phyloP scores from a whole-genome alignment of 305 asterid genomes.

The Fraxinus dipetala region DNA sequence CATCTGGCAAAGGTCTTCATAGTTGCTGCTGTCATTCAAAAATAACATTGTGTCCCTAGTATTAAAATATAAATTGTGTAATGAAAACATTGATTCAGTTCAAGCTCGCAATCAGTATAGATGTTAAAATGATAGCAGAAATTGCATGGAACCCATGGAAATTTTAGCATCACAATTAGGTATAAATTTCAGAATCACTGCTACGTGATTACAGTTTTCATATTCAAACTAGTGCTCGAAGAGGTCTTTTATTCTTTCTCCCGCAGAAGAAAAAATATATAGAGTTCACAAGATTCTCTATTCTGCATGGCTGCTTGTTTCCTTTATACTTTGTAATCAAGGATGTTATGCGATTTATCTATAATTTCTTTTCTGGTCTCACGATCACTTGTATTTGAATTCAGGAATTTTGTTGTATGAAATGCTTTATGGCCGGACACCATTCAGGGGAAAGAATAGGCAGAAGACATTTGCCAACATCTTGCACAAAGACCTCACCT shows the following conservation, averaged over 20 bases:
- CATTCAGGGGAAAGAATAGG: slow-evolving; percentile 95
- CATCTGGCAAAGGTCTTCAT: too few species aligned
- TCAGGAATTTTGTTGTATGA: slow-evolving; percentile 89
- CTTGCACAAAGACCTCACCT: slow-evolving; percentile 90
- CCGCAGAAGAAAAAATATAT: background rate
- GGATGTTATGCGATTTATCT: background rate
- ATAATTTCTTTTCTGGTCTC: slow-evolving; percentile 4
- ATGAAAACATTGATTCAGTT: background rate
- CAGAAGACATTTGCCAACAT: slow-evolving; percentile 95
- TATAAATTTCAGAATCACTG: background rate
- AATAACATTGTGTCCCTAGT: background rate
- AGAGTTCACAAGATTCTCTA: background rate
- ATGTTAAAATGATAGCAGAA: background rate
- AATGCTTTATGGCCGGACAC: slow-evolving; percentile 96
- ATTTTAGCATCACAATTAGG: background rate
- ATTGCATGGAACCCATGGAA: background rate
- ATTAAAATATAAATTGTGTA: background rate
- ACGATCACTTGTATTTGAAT: slow-evolving; percentile 16
- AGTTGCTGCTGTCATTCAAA: too few species aligned
- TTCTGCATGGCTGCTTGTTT: background rate
- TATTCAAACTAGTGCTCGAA: background rate
- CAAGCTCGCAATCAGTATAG: background rate
- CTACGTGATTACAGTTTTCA: background rate
- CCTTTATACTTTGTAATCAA: background rate
- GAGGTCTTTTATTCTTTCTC: background rate